Conservation (phyloP, 202 grass and related monocot species). For the Zizania palustris region DNA sequence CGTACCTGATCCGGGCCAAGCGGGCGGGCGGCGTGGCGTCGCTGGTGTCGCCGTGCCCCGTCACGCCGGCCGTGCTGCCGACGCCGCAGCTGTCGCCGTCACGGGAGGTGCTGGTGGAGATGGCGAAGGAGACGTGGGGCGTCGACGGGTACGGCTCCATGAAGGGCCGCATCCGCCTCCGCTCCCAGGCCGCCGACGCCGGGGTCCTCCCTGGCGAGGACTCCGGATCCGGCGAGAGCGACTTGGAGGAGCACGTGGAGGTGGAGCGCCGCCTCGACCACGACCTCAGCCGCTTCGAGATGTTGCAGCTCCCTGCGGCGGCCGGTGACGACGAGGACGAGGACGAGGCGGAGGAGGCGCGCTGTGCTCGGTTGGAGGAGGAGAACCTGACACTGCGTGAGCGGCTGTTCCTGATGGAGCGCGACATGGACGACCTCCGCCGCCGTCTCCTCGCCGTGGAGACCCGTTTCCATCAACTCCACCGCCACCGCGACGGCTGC, state of each 20-base stretch:
- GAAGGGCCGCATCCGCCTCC: conserved; percentile 96
- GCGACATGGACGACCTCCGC: conserved; percentile 74
- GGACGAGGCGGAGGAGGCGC: conserved; percentile 39
- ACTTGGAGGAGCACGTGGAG: conserved; percentile 93
- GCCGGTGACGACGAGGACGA: conserved; percentile 18
- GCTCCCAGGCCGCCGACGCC: conserved; percentile 34
- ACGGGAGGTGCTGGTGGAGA: conserved; percentile 88
- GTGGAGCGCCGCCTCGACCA: conserved; percentile 96
- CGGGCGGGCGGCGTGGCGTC: conserved; percentile 73
- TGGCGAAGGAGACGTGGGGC: conserved; percentile 98
- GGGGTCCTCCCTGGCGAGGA: conserved; percentile 47
- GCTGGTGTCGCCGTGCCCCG: conserved; percentile 84
- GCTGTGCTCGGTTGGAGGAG: conserved; percentile 68
- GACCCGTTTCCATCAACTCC: too few species aligned
- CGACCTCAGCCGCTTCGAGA: conserved; percentile 99
- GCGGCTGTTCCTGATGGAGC: conserved; percentile 81
- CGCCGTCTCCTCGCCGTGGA: conserved; percentile 63
- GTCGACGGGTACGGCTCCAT: conserved; percentile 96
- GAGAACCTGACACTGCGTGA: conserved; percentile 78
- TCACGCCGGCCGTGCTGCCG: conserved; percentile 86
- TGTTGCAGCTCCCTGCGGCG: conserved; percentile 59
- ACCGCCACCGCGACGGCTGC: conserved; percentile 42
- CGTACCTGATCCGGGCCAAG: conserved; percentile 96
- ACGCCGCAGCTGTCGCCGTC: conserved; percentile 82
- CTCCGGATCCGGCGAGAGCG: conserved; percentile 93